Conservation (phyloP, 805 yeast genomes). For the Jamesozyma spencerorum region DNA sequence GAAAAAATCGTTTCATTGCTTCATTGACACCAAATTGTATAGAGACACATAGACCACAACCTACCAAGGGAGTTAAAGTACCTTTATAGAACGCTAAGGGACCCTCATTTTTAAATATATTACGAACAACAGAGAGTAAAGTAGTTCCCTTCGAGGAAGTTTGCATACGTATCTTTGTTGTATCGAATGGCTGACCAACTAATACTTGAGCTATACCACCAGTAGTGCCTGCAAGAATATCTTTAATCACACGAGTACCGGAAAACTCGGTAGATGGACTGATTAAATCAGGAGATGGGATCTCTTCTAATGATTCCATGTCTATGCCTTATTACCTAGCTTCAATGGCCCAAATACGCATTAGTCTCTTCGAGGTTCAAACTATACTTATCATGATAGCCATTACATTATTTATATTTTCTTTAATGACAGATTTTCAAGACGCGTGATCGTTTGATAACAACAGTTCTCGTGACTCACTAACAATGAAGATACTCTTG, state of each 20-base stretch:
- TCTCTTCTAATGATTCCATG: neutral
- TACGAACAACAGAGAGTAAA: slow-evolving; percentile 67
- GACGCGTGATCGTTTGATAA: neutral
- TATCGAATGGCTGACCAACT: slow-evolving; percentile 94
- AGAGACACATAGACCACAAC: slow-evolving; percentile 97
- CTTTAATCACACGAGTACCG: slow-evolving; percentile 39
- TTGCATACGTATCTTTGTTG: slow-evolving; percentile 87
- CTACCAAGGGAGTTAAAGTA: slow-evolving; percentile 83
- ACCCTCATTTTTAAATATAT: slow-evolving; percentile 73
- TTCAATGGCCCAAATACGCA: too few relatives aligned
- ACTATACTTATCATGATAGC: too few relatives aligned
- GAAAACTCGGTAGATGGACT: too few relatives aligned
- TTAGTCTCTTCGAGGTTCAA: too few relatives aligned
- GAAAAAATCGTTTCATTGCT: slow-evolving; percentile 75
- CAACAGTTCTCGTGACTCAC: neutral
- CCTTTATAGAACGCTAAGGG: slow-evolving; percentile 84
- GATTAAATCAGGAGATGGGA: neutral
- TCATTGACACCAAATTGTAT: slow-evolving; percentile 94
- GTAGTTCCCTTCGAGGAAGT: slow-evolving; percentile 67
- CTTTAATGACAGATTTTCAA: too few relatives aligned
- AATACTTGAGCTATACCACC: slow-evolving; percentile 96
- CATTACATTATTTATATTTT: too few relatives aligned
- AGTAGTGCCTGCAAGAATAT: slow-evolving; percentile 80
- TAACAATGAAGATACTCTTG: too few relatives aligned
- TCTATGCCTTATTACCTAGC: too few relatives aligned